Conservation (phyloP, 2,329 filamentous ascomycete species). For the Fusarium cicatricum region DNA sequence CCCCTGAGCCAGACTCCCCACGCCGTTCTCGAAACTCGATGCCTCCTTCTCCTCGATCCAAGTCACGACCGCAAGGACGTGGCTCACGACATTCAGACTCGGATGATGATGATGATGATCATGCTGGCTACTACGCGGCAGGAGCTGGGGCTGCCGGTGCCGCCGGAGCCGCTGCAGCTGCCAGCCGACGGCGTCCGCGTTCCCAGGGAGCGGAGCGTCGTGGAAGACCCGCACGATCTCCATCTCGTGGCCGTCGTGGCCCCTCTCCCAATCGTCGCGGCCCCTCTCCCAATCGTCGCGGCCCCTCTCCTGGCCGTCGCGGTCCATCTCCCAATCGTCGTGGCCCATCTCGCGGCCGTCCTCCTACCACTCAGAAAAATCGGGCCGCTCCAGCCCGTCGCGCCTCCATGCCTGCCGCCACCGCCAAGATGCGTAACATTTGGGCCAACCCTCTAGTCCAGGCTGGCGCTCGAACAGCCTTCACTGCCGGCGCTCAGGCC, state of each 20-base stretch:
- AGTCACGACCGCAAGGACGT: slow-evolving; percentile 24
- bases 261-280: slow-evolving; percentile 5
- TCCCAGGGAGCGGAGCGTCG: slow-evolving; percentile 36
- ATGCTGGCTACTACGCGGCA: slow-evolving; percentile 11
- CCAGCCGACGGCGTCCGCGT: slow-evolving; percentile 30
- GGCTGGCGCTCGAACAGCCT: slow-evolving; percentile 56
- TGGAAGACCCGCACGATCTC: slow-evolving; percentile 22
- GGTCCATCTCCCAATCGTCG: no score
- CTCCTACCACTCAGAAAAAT: slow-evolving; percentile 29
- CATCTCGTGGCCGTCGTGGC: slow-evolving; percentile 1
- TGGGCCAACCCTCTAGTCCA: slow-evolving; percentile 52
- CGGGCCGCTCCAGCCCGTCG: slow-evolving; percentile 37
- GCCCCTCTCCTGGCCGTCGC: no score
- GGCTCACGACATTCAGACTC: slow-evolving; percentile 20
- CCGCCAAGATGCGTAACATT: slow-evolving; percentile 30
- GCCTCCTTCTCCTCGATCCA: slow-evolving; percentile 21
- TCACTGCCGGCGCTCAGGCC: slow-evolving; percentile 58
- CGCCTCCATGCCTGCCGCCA: slow-evolving; percentile 46
- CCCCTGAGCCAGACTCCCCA: slow-evolving; percentile 19
- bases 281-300: no score
- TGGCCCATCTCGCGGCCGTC: slow-evolving; percentile 29
- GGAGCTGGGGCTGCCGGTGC: slow-evolving; percentile 10
- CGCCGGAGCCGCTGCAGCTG: slow-evolving; percentile 12
- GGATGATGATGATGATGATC: slow-evolving; percentile 33
- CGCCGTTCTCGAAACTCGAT: slow-evolving; percentile 29